phyloP scores from a whole-genome alignment of 441 rosid species.

The Erysimum pusillum region DNA sequence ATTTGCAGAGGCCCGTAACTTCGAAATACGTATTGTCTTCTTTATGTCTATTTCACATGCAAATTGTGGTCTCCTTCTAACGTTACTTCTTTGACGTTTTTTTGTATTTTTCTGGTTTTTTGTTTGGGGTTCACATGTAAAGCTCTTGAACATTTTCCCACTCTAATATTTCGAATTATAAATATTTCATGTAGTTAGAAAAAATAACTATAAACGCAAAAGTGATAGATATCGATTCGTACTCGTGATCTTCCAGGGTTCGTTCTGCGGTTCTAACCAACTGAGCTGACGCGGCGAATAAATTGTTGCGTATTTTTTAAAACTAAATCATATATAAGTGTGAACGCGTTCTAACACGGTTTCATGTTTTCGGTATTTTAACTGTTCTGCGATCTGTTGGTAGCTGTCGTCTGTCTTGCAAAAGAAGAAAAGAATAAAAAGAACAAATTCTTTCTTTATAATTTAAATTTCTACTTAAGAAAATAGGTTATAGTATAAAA shows the following conservation, averaged over 20 bases:
- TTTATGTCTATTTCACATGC: slow-evolving; percentile 51
- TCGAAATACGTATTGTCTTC: slow-evolving; percentile 34
- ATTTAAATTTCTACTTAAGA: background rate
- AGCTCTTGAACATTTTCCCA: slow-evolving; percentile 32
- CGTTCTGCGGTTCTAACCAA: background rate
- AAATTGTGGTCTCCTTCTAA: slow-evolving; percentile 33
- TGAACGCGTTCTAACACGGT: slow-evolving; percentile 43
- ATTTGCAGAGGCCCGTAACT: slow-evolving; percentile 34
- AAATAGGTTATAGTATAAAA: background rate
- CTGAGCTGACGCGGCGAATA: slow-evolving; percentile 11
- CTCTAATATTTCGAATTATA: background rate
- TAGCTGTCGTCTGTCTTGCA: slow-evolving; percentile 36
- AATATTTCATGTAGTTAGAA: background rate
- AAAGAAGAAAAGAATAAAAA: slow-evolving; percentile 13
- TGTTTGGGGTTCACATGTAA: slow-evolving; percentile 38
- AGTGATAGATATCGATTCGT: background rate
- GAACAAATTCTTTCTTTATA: background rate
- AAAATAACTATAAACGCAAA: background rate
- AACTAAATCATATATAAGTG: background rate
- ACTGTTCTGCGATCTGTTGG: slow-evolving; percentile 38
- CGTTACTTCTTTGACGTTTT: slow-evolving; percentile 49
- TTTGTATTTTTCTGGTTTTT: slow-evolving; percentile 33
- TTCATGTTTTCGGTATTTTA: slow-evolving; percentile 32
- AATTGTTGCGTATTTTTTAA: background rate
- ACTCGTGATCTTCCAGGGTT: background rate